Base-by-base conservation (phyloP, 2,329 filamentous ascomycete genomes). In the Verticillium dahliae region DNA sequence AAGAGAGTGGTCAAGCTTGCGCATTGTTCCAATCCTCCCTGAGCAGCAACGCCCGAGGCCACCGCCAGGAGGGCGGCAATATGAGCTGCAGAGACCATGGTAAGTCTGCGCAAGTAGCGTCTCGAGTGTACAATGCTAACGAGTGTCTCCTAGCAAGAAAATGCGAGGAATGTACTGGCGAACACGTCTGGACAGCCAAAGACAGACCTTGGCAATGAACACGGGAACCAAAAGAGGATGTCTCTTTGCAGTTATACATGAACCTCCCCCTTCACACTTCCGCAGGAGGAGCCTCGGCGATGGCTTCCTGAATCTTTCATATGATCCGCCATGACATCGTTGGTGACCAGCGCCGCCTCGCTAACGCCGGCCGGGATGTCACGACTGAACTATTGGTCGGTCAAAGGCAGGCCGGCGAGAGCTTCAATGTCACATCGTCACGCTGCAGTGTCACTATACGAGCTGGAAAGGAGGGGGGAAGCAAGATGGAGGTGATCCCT, bases 1-100 rank as follows among this genome's bases (percentile, higher is more conserved):
- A 69, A 68, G 13, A 63, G 52, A 14, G 62, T 67, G 1, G 67
- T 68, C n/a, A 69, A 31, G 62, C 45, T 18, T 10, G 45, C 22
- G 22, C 45, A 61, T 61, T 60, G 18, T 65, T 37, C 41, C 68
- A 68, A 9, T 59, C 65, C 27, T 61, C n/a, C 52, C 34, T 68
- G 66, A 13, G 62, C 68, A 6, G 54, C 61, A 22, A 63, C 68
- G 56, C 66, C 18, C 11, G 60, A 60, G 14, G 62, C 59, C 37
- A 70, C 62, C 60, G 67, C 68, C 64, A 68, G 35, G 9, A 68
- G 54, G 62, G 45, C 9, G 15, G 45, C 45, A 18, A 52, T n/a
- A 5, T 52, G 22, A 18, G 45, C 45, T 10, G 45, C 45, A 52
- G 45, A 52, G 18, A 52, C 45, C 45, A 52, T 52, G 45, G 10